Conservation (phyloP, 495 filamentous ascomycete genomes). For the Rhizodiscina lignyota region DNA sequence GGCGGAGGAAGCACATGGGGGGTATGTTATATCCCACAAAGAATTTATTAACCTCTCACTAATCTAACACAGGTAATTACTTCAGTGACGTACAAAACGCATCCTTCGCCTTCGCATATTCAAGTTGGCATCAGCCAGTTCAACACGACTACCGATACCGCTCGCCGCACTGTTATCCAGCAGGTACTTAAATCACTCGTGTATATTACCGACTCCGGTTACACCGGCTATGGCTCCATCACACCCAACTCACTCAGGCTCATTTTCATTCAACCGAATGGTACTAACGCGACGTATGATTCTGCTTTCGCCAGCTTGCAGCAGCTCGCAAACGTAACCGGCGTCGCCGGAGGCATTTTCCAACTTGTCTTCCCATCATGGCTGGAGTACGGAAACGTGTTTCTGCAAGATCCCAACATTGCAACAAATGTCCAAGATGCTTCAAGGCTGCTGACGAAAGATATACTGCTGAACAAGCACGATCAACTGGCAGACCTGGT, state of each 20-base stretch:
- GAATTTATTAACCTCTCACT: background rate
- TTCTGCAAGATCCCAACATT: slow-evolving; percentile 9
- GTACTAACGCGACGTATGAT: slow-evolving; percentile 3
- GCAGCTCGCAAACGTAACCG: slow-evolving; percentile 1
- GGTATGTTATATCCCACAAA: background rate
- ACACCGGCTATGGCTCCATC: slow-evolving; percentile 7
- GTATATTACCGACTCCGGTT: slow-evolving; percentile 4
- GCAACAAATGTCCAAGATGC: slow-evolving; percentile 9
- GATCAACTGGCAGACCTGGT: slow-evolving; percentile 3
- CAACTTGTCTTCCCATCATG: slow-evolving; percentile 2
- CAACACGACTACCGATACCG: background rate
- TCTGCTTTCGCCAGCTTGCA: slow-evolving; percentile 1
- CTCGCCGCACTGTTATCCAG: background rate
- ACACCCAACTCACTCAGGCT: background rate
- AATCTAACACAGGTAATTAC: slow-evolving; percentile 2
- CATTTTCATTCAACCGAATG: slow-evolving; percentile 8
- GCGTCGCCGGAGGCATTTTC: background rate
- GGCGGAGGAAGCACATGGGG: slow-evolving; percentile 6
- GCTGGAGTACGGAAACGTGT: slow-evolving; percentile 6
- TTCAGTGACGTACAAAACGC: slow-evolving; percentile 6
- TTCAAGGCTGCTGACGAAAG: slow-evolving; percentile 4
- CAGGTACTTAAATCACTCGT: slow-evolving; percentile 1
- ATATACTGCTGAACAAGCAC: slow-evolving; percentile 10
- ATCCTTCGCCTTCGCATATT: slow-evolving; percentile 3
- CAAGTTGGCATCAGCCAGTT: slow-evolving; percentile 3